These are phyloP conservation scores for Ogataea ganodermae DNA, from an alignment of 805 yeast species.

Conservation along the genomic window DNA sequence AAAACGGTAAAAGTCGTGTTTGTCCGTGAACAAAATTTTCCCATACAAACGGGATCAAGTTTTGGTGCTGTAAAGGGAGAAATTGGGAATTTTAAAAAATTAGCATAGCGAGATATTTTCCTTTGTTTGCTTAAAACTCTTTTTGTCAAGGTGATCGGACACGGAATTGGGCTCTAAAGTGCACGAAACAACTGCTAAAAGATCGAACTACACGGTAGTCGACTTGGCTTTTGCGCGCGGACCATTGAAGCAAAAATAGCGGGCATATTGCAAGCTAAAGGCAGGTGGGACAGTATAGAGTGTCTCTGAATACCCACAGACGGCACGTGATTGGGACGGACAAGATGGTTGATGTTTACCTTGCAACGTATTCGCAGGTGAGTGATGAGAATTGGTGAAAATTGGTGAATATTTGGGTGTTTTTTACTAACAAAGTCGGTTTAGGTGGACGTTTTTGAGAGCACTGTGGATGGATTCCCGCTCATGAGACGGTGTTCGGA, in stretches of 20 bases:
- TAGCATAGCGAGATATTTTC: not conserved
- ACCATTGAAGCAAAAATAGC: not conserved
- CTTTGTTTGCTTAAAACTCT: not conserved
- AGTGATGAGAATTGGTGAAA: constrained; percentile 14
- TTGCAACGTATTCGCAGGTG: constrained; percentile 50
- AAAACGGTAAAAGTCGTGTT: constrained; percentile 18
- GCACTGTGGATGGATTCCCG: constrained; percentile 68
- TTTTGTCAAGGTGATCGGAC: not conserved
- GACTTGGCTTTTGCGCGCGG: not conserved
- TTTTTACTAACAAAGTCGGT: not conserved
- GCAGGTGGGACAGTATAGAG: constrained; percentile 6
- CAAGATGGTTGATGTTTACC: constrained; percentile 33
- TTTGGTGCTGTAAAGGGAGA: constrained; percentile 9
- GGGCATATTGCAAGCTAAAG: not conserved
- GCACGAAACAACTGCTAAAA: not conserved
- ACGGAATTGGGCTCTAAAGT: not conserved
- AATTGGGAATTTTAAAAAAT: constrained; percentile 4
- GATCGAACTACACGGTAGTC: not conserved
- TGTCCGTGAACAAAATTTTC: constrained; percentile 8
- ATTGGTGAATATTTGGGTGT: not conserved
- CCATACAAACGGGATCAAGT: constrained; percentile 14
- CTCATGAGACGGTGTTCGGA: constrained; percentile 89
- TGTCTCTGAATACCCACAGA: not conserved
- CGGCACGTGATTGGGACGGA: not conserved
- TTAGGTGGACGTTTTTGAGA: constrained; percentile 55